A percentile compares a stretch with the other conserved stretches of the same genome.
Evolutionary conservation across 306 rosid genomes (phyloP).

Genomic region (Astragalus membranaceus): DNA sequence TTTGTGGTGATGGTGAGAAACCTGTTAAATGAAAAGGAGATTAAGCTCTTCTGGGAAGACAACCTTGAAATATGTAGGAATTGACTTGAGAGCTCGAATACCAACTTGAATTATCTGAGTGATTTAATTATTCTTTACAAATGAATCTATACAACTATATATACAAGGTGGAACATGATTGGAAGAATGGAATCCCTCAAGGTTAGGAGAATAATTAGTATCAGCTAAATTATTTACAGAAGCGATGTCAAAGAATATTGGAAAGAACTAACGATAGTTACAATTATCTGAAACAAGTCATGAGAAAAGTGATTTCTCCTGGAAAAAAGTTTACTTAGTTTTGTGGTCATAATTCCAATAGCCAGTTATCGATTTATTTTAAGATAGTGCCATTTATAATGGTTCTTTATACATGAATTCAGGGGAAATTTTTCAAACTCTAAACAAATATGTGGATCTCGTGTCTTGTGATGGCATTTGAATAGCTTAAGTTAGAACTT

Average conservation of each 20-base stretch:
- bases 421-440: not conserved
- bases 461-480: conserved; percentile 11
- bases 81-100: not conserved
- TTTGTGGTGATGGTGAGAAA: too few relatives aligned
- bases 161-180: not conserved
- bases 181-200: not conserved
- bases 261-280: not conserved
- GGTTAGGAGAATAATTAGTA: not conserved
- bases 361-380: conserved; percentile 6
- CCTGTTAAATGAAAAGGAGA: too few relatives aligned
- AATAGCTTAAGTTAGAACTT: not conserved
- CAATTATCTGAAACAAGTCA: not conserved
- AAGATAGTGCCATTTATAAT: not conserved
- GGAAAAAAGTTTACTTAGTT: not conserved
- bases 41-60: too few relatives aligned
- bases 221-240: not conserved
- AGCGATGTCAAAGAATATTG: not conserved
- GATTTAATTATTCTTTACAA: not conserved
- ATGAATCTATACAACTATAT: not conserved
- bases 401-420: not conserved
- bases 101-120: not conserved
- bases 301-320: not conserved
- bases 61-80: not conserved
- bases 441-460: conserved; percentile 6
- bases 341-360: not conserved